Percentiles rank a stretch among this genome's conserved stretches.
Evolutionary conservation across 768 basidiomycete genomes (phyloP).

Genomic region (Hypholoma fasciculare): DNA sequence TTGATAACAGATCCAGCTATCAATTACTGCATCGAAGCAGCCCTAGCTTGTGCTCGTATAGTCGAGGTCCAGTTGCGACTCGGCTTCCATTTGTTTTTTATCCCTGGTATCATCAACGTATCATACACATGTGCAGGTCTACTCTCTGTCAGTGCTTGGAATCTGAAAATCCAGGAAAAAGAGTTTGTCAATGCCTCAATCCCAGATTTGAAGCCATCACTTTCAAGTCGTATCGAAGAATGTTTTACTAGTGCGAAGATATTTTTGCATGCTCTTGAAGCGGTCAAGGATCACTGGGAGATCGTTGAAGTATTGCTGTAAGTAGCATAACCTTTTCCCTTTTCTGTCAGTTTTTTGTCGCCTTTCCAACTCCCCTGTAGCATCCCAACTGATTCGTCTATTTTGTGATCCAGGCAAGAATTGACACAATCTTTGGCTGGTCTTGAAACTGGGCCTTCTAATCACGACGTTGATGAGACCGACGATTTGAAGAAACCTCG

Average conservation of each 20-base stretch:
- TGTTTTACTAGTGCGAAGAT: conserved; percentile 36
- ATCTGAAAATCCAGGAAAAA: conserved; percentile 48
- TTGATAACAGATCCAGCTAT: conserved; percentile 9
- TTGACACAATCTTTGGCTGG: not conserved
- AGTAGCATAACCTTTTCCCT: not conserved
- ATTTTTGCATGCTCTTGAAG: conserved; percentile 46
- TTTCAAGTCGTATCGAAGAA: conserved; percentile 32
- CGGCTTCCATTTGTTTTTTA: conserved; percentile 34
- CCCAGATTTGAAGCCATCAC: conserved; percentile 34
- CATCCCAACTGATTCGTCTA: not conserved
- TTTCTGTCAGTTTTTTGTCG: not conserved
- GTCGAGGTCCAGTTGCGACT: conserved; percentile 49
- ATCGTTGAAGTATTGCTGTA: conserved; percentile 13
- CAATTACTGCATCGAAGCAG: conserved; percentile 54
- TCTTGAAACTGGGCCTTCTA: not conserved
- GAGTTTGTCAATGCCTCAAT: conserved; percentile 21
- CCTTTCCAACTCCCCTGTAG: not conserved
- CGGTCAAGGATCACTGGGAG: conserved; percentile 30
- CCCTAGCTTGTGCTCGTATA: conserved; percentile 60
- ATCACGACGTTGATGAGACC: not conserved
- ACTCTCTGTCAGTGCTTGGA: conserved; percentile 60
- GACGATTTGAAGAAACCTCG: not conserved
- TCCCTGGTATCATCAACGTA: conserved; percentile 41
- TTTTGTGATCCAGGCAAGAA: not conserved
- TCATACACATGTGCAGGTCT: conserved; percentile 53